Conservation (phyloP, 345 rosid species). For the Stellera chamaejasme region DNA sequence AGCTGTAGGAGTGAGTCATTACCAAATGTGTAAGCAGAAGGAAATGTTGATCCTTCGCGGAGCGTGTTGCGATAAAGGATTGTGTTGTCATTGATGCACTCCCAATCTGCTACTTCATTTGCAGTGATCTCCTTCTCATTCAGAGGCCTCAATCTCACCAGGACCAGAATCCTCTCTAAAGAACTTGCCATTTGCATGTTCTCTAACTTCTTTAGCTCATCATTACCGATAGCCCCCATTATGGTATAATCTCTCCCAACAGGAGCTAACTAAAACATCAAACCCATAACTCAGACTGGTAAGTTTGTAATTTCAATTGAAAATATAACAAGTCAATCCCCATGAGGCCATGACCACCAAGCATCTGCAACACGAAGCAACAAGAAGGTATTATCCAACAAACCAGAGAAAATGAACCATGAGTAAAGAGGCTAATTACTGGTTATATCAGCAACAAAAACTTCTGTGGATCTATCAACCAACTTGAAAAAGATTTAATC, state of each 20-base stretch:
- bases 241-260: constrained; percentile 16
- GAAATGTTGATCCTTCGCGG: constrained; percentile 92
- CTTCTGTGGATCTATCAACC: constrained; percentile 27
- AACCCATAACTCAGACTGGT: constrained; percentile 25
- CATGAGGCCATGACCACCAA: constrained; percentile 17
- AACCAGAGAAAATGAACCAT: constrained; percentile 35
- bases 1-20: constrained; percentile 13
- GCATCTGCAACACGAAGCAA: constrained; percentile 37
- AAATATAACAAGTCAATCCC: constrained; percentile 14
- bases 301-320: constrained; percentile 34
- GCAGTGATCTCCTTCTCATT: constrained; percentile 71
- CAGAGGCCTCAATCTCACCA: constrained; percentile 93
- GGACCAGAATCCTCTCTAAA: constrained; percentile 76
- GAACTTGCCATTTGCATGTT: constrained; percentile 51
- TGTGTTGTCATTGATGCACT: constrained; percentile 81
- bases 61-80: constrained; percentile 85
- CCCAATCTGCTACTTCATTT: constrained; percentile 91
- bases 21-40: constrained; percentile 90
- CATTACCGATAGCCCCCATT: constrained; percentile 83
- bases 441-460: constrained; percentile 31
- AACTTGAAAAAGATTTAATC: constrained; percentile 14
- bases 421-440: constrained; percentile 20
- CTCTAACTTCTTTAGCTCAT: constrained; percentile 62
- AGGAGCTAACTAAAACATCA: constrained; percentile 12
- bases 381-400: constrained; percentile 37